Evolutionary conservation across 2,329 filamentous ascomycete genomes (phyloP).

Genomic region (Aurifilum marmelostoma): DNA sequence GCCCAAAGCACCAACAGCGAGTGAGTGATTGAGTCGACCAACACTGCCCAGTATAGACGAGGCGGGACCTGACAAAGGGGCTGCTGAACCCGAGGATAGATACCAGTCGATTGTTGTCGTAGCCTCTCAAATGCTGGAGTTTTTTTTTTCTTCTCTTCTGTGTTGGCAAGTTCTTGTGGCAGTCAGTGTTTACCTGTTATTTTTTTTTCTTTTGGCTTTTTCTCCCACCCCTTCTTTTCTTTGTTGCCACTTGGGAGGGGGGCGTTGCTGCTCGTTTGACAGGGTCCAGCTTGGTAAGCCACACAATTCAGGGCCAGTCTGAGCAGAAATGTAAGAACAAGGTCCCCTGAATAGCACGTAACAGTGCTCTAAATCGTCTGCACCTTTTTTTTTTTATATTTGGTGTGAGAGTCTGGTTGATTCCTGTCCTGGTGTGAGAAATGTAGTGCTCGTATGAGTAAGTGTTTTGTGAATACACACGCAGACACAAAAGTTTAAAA

Average conservation of each 20-base stretch:
- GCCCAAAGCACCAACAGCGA: not conserved
- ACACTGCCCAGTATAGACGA: not conserved
- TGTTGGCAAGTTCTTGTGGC: conserved; percentile 4
- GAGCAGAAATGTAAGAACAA: conserved; percentile 16
- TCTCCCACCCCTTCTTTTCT: not conserved
- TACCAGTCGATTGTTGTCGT: not conserved
- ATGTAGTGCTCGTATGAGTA: not conserved
- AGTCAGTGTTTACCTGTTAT: not conserved
- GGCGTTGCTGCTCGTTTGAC: conserved; percentile 18
- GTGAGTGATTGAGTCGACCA: not conserved
- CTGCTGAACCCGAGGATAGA: not conserved
- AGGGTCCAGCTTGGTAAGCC: conserved; percentile 28
- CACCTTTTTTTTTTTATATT: not conserved
- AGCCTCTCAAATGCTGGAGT: not conserved
- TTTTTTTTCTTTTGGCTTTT: not conserved
- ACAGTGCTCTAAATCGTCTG: not conserved
- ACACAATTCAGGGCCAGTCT: conserved; percentile 16
- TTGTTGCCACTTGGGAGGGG: not conserved
- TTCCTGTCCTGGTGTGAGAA: not conserved
- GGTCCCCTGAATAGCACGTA: conserved; percentile 11
- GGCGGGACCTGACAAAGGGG: not conserved
- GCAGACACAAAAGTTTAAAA: not conserved
- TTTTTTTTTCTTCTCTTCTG: not conserved
- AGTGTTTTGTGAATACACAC: not conserved
- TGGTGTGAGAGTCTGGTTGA: not conserved